phyloP scores from a whole-genome alignment of 495 filamentous ascomycete species.

The Aspergillus taichungensis region DNA sequence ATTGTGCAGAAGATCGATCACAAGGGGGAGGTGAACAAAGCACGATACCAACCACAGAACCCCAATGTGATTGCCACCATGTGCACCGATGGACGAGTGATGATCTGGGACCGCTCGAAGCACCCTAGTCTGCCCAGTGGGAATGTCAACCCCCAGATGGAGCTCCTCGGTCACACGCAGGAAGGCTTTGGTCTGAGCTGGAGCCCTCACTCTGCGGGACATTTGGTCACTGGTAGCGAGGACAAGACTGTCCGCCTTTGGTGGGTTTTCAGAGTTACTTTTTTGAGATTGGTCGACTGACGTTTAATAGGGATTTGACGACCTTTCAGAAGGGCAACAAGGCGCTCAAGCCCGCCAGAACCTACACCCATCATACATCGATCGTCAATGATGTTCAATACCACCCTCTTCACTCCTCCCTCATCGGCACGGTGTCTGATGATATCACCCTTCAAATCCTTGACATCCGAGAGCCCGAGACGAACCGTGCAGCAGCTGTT shows the following conservation, averaged over 20 bases:
- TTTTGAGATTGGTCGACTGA: background rate
- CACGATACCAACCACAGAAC: slow-evolving; percentile 94
- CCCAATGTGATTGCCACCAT: slow-evolving; percentile 95
- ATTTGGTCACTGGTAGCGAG: slow-evolving; percentile 81
- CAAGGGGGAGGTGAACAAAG: slow-evolving; percentile 96
- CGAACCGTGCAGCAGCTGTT: slow-evolving; percentile 51
- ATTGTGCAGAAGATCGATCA: slow-evolving; percentile 95
- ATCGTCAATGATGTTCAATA: slow-evolving; percentile 96
- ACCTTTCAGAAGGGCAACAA: slow-evolving; percentile 60
- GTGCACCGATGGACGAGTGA: slow-evolving; percentile 74
- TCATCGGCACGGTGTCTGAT: slow-evolving; percentile 91
- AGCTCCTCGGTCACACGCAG: slow-evolving; percentile 71
- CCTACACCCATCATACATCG: slow-evolving; percentile 79
- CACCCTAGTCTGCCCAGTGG: slow-evolving; percentile 67
- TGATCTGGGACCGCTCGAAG: slow-evolving; percentile 95
- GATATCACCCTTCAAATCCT: slow-evolving; percentile 89
- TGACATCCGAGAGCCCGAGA: slow-evolving; percentile 63
- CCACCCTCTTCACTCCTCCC: slow-evolving; percentile 69
- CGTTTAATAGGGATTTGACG: slow-evolving; percentile 62
- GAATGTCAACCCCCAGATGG: slow-evolving; percentile 69
- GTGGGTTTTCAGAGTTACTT: slow-evolving; percentile 33
- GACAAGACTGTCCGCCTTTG: slow-evolving; percentile 87
- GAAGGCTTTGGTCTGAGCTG: slow-evolving; percentile 96
- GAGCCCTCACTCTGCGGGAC: slow-evolving; percentile 76
- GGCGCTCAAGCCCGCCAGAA: slow-evolving; percentile 56